Evolutionary conservation across 139 green algal species (phyloP), one percentile per base, ranked within the genome.

Genomic region (Coccomyxa sp.): DNA sequence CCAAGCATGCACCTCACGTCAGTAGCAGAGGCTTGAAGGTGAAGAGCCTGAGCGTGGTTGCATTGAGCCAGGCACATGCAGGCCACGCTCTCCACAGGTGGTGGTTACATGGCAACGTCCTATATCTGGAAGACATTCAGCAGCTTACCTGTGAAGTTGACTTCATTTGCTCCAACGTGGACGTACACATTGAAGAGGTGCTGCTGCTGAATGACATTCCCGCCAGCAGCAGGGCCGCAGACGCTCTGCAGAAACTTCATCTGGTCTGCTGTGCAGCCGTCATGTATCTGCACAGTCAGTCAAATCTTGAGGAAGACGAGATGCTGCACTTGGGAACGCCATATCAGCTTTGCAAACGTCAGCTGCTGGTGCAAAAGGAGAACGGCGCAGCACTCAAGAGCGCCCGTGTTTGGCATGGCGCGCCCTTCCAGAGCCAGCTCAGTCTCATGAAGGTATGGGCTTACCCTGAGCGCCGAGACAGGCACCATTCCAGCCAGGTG

Each of bases 171-270:
- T 22, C 76, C 9, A 4, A 74, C 24, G 68, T 87, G 83, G 16
- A 83, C 74, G 39, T 87, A 82, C 3, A 85, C 10, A 2, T 34
- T 69, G 44, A 85, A 87, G 36, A 83, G 40, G 35, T 7, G 29
- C 24, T 73, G 33, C 36, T 64, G 64, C 64, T 34, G 29, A 6
- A 71, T 34, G 29, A 29, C 24, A 22, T 29, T 29, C 18, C 27
- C 50, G 27, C 64, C 64, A 1, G 64, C 64, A 29, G 64, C 64
- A 22, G 22, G 64, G 24, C 64, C 64, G 64, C 64, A 36, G 24
- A 34, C 64, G 64, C 64, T 10, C 6, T 29, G 64, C 64, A 71
- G 29, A 29, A 18, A 10, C 24, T 22, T 64, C 18, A 64, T 64
- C 18, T 31, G 27, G 50, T 18, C 27, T 7, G 50, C 27, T 18